A percentile compares a stretch with the other conserved stretches of the same genome.
Conservation (phyloP, 2,329 filamentous ascomycete species). For the Arthrobotrys sinensis region DNA sequence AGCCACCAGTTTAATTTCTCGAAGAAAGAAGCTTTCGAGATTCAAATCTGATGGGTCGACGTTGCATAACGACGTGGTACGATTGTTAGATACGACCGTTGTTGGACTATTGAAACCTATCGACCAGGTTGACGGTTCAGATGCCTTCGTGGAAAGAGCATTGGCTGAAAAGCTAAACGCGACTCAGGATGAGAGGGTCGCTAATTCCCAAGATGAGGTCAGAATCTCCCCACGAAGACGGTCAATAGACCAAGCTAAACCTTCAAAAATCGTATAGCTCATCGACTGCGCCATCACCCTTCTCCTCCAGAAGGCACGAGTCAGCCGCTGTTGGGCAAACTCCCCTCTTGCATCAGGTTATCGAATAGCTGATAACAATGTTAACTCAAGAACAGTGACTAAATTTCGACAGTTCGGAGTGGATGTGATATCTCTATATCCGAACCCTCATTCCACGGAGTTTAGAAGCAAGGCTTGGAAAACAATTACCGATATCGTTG, state of each 20-base stretch:
- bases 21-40: conserved; percentile 37
- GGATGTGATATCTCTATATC: conserved; percentile 69
- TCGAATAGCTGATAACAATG: conserved; percentile 41
- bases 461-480: conserved; percentile 82
- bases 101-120: conserved; percentile 72
- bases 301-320: conserved; percentile 45
- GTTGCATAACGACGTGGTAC: conserved; percentile 68
- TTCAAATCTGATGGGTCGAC: conserved; percentile 52
- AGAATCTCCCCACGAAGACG: neutral
- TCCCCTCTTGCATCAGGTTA: conserved; percentile 34
- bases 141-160: conserved; percentile 37
- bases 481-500: conserved; percentile 80
- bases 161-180: conserved; percentile 49
- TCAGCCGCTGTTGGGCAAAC: conserved; percentile 37
- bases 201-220: conserved; percentile 45
- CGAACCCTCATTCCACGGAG: conserved; percentile 79
- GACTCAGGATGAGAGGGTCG: conserved; percentile 50
- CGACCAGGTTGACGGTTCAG: conserved; percentile 36
- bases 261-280: conserved; percentile 6
- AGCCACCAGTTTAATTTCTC: conserved; percentile 44
- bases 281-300: conserved; percentile 43
- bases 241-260: conserved; percentile 1
- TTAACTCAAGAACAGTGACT: conserved; percentile 27
- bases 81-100: conserved; percentile 79
- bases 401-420: conserved; percentile 62